Conservation (phyloP, 129 eudicot genomes). For the Oenanthe sinensis region DNA sequence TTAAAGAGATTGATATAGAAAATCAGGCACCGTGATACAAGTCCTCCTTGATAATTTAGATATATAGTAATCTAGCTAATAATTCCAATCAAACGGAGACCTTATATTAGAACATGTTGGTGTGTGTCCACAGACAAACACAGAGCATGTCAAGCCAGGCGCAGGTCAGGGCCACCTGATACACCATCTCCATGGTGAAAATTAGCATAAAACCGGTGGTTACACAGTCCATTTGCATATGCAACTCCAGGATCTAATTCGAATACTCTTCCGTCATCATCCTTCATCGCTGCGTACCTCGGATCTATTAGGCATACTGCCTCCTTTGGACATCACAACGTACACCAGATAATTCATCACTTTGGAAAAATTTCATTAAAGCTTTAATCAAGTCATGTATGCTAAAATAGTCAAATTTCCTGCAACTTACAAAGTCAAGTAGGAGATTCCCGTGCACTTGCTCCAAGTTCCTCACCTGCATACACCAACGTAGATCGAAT, state of each 20-base stretch:
- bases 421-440: constrained; percentile 42
- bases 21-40: not conserved
- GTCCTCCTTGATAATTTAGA: not conserved
- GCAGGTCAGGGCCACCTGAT: constrained; percentile 20
- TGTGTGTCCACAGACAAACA: not conserved
- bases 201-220: constrained; percentile 24
- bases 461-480: constrained; percentile 54
- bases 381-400: not conserved
- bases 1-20: not conserved
- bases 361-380: not conserved
- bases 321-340: constrained; percentile 14
- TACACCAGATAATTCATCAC: not conserved
- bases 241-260: constrained; percentile 29
- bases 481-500: not conserved
- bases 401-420: not conserved
- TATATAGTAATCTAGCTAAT: not conserved
- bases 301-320: constrained; percentile 35
- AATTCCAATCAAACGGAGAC: not conserved
- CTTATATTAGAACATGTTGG: not conserved
- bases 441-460: constrained; percentile 45
- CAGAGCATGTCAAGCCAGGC: constrained; percentile 16
- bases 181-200: constrained; percentile 19
- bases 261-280: constrained; percentile 24
- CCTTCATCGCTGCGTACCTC: constrained; percentile 21
- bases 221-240: constrained; percentile 38